Evolutionary conservation across 1,284 basidiomycete species (phyloP).

Genomic region (Leucocoprinus gongylophorus): DNA sequence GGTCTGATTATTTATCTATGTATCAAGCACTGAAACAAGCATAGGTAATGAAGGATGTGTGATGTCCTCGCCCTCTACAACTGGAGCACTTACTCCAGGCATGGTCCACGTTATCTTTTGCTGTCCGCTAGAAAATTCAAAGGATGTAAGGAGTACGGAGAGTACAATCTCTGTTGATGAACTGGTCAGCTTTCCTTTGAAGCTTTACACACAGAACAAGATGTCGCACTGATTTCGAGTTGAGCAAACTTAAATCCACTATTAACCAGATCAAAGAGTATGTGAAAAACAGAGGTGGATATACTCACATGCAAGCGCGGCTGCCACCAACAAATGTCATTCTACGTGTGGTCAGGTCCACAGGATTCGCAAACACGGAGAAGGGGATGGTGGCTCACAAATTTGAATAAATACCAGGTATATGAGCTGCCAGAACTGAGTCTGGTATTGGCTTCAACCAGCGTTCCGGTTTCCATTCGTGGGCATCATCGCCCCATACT

Average conservation of each 20-base stretch:
- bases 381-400: background rate
- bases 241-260: constrained; percentile 28
- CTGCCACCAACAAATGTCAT: constrained; percentile 39
- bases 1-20: background rate
- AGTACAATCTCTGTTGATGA: constrained; percentile 18
- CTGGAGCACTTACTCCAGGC: constrained; percentile 12
- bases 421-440: constrained; percentile 20
- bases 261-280: background rate
- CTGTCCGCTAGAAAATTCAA: constrained; percentile 11
- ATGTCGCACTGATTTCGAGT: constrained; percentile 24
- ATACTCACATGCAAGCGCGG: constrained; percentile 29
- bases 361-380: background rate
- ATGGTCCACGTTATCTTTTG: constrained; percentile 17
- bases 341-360: constrained; percentile 17
- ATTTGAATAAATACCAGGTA: constrained; percentile 21
- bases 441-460: constrained; percentile 31
- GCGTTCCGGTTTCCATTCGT: constrained; percentile 33
- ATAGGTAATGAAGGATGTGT: constrained; percentile 8
- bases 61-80: constrained; percentile 6
- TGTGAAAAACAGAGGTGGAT: background rate
- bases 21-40: background rate
- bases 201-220: background rate
- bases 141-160: constrained; percentile 10
- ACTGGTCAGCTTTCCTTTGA: background rate
- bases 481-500: constrained; percentile 23